Evolutionary conservation across 1,284 basidiomycete species (phyloP).

Genomic region (Cryptococcus neoformans): DNA sequence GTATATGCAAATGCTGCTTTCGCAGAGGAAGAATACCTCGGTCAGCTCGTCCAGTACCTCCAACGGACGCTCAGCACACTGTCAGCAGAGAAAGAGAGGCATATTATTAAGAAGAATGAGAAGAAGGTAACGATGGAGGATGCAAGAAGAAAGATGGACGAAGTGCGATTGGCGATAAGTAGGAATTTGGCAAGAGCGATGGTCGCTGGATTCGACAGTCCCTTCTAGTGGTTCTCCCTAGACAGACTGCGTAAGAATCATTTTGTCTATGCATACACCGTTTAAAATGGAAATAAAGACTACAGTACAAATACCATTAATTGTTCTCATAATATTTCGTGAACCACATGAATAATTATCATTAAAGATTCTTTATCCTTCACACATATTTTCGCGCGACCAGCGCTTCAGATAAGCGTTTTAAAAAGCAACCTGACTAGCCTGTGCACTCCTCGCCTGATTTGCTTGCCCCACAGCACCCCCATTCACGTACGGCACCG

Average conservation of each 20-base stretch:
- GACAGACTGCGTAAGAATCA: no score
- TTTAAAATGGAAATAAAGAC: no score
- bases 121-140: slow-evolving; percentile 7
- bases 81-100: neutral
- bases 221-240: neutral
- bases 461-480: neutral
- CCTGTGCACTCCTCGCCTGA: slow-evolving; percentile 16
- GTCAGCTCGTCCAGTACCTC: slow-evolving; percentile 24
- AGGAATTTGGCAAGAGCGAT: slow-evolving; percentile 44
- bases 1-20: slow-evolving; percentile 38
- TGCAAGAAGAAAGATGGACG: slow-evolving; percentile 47
- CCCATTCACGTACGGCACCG: neutral
- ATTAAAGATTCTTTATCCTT: no score
- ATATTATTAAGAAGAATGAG: neutral
- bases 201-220: slow-evolving; percentile 30
- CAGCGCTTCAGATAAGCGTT: no score
- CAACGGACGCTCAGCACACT: slow-evolving; percentile 2
- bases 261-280: no score
- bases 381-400: no score
- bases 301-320: no score
- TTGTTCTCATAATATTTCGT: no score
- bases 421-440: slow-evolving; percentile 5
- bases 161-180: slow-evolving; percentile 50
- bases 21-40: slow-evolving; percentile 42
- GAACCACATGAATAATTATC: no score